Percentiles rank a stretch among this genome's conserved stretches.
phyloP scores from a whole-genome alignment of 2,329 filamentous ascomycete genomes.

The Paecilomyces dactylethromorphus region DNA sequence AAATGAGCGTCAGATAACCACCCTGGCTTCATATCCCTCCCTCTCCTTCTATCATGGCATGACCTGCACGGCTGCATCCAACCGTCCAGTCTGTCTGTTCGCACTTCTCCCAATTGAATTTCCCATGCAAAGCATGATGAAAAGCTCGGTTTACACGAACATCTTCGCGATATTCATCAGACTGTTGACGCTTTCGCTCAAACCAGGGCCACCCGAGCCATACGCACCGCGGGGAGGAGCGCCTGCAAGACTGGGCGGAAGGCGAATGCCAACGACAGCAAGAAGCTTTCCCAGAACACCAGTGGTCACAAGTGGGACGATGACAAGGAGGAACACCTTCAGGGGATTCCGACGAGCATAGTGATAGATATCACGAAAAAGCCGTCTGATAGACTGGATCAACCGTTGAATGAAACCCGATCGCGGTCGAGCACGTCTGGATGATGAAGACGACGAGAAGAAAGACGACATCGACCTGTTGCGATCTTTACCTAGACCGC shows the following conservation, averaged over 20 bases:
- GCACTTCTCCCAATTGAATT: not conserved
- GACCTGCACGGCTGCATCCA: not conserved
- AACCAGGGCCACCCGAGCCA: constrained; percentile 17
- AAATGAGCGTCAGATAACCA: not conserved
- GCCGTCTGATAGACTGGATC: constrained; percentile 67
- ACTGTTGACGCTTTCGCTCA: constrained; percentile 23
- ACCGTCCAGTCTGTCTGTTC: not conserved
- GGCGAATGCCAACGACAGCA: constrained; percentile 67
- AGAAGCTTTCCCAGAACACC: constrained; percentile 74
- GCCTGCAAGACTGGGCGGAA: constrained; percentile 50
- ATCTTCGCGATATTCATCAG: constrained; percentile 31
- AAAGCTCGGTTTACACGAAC: constrained; percentile 18
- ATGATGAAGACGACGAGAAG: constrained; percentile 62
- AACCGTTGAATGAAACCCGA: constrained; percentile 69
- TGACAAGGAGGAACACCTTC: constrained; percentile 79
- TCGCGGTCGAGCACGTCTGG: constrained; percentile 72
- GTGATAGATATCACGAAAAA: constrained; percentile 72
- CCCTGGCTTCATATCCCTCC: not conserved
- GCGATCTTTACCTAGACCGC: constrained; percentile 23
- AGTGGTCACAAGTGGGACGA: constrained; percentile 80
- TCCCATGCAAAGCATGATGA: not conserved
- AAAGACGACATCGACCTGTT: constrained; percentile 38
- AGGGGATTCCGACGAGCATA: constrained; percentile 78
- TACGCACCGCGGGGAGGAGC: constrained; percentile 17
- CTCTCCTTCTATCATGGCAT: not conserved